phyloP scores from a whole-genome alignment of 306 rosid genomes.

The Parietaria judaica region DNA sequence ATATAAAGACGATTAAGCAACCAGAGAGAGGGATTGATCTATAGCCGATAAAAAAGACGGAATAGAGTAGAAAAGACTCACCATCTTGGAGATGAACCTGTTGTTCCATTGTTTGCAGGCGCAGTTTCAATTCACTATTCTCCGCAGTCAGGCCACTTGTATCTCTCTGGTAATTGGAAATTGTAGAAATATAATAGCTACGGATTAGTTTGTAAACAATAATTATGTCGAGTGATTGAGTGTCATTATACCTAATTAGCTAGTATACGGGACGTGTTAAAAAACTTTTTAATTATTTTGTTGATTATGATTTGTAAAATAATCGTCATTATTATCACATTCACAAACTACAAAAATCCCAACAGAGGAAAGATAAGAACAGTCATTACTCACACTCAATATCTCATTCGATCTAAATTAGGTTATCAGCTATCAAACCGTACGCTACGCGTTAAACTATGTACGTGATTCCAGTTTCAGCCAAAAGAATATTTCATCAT shows the following conservation, averaged over 20 bases:
- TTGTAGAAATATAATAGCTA: background rate
- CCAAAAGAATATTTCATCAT: background rate
- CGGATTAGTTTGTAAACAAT: too few relatives aligned
- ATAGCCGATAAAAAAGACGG: background rate
- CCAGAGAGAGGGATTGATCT: background rate
- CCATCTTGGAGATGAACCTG: constrained; percentile 98
- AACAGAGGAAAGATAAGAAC: background rate
- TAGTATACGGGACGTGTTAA: too few relatives aligned
- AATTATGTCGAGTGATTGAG: background rate
- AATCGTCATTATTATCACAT: too few relatives aligned
- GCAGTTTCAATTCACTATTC: constrained; percentile 84
- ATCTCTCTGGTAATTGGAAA: constrained; percentile 58
- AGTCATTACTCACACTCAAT: background rate
- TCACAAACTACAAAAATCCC: background rate
- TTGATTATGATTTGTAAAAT: too few relatives aligned
- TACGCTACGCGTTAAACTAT: background rate
- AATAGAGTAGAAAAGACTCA: constrained; percentile 22
- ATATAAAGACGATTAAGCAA: background rate
- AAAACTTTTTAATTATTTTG: too few relatives aligned
- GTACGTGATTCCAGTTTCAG: background rate
- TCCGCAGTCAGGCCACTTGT: constrained; percentile 79
- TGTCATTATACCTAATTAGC: too few relatives aligned
- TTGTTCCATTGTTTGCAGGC: constrained; percentile 96
- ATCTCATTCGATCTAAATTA: background rate
- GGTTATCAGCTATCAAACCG: background rate